phyloP scores from a whole-genome alignment of 305 asterid species.

The Fraxinus albicans region DNA sequence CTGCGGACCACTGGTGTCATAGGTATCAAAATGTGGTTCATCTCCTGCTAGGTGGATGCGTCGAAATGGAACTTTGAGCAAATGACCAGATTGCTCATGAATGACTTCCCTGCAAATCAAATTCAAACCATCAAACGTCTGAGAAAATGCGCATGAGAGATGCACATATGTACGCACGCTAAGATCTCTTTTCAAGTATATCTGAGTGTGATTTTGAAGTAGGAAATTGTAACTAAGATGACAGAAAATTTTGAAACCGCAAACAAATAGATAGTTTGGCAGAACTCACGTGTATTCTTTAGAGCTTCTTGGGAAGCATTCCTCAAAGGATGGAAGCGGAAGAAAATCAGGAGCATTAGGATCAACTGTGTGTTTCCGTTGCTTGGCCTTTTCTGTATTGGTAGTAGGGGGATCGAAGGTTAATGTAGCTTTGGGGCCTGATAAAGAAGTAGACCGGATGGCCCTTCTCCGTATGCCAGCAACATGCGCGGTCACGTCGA shows the following conservation, averaged over 20 bases:
- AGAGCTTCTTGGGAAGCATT: constrained; percentile 93
- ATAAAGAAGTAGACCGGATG: constrained; percentile 19
- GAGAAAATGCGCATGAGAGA: background rate
- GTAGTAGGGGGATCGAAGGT: constrained; percentile 70
- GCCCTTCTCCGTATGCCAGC: constrained; percentile 36
- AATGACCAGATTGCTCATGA: constrained; percentile 74
- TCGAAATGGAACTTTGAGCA: constrained; percentile 82
- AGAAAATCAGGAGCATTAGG: constrained; percentile 89
- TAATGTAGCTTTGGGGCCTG: constrained; percentile 59
- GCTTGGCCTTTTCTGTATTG: constrained; percentile 50
- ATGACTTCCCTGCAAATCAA: constrained; percentile 68
- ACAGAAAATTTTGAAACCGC: background rate
- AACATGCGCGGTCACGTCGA: constrained; percentile 41
- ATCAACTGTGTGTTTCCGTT: constrained; percentile 77
- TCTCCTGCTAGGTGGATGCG: constrained; percentile 85
- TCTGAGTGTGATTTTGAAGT: background rate
- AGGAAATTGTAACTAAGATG: background rate
- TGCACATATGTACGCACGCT: background rate
- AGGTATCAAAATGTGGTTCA: constrained; percentile 86
- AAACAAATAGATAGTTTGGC: background rate
- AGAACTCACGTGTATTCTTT: constrained; percentile 63
- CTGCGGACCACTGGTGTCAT: constrained; percentile 97
- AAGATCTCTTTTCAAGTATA: background rate
- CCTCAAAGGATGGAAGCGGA: constrained; percentile 87
- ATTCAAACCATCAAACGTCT: constrained; percentile 8